A percentile compares a stretch with the other conserved stretches of the same genome.
phyloP scores from a whole-genome alignment of 2,329 filamentous ascomycete genomes.

The Ophiostoma montium region DNA sequence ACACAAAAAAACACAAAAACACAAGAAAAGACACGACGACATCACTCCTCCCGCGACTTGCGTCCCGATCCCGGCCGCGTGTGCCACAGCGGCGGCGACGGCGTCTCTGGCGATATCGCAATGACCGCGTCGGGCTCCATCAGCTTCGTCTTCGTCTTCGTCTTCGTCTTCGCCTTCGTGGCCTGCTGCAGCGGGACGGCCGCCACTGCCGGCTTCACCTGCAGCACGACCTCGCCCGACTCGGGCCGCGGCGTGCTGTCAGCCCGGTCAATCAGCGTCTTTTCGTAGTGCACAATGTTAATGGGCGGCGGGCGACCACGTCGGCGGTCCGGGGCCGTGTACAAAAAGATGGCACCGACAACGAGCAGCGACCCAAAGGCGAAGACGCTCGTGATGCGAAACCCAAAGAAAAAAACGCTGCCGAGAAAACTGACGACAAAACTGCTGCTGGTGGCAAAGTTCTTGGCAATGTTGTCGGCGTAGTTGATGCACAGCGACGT shows the following conservation, averaged over 20 bases:
- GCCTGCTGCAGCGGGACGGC: slow-evolving; percentile 17
- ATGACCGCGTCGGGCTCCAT: slow-evolving; percentile 25
- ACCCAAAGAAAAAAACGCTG: slow-evolving; percentile 75
- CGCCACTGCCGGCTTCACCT: too few relatives aligned
- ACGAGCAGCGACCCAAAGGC: slow-evolving; percentile 67
- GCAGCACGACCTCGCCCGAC: slow-evolving; percentile 19
- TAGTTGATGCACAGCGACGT: slow-evolving; percentile 70
- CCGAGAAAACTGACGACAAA: slow-evolving; percentile 78
- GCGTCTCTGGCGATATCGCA: slow-evolving; percentile 32
- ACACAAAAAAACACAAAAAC: not conserved
- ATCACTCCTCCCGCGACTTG: slow-evolving; percentile 25
- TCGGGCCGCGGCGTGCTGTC: slow-evolving; percentile 25
- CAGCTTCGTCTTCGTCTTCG: slow-evolving; percentile 9
- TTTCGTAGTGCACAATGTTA: slow-evolving; percentile 62
- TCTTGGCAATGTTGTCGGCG: slow-evolving; percentile 83
- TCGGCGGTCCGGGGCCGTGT: slow-evolving; percentile 52
- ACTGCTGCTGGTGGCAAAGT: slow-evolving; percentile 84
- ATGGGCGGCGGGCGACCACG: slow-evolving; percentile 50
- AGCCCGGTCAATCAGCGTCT: slow-evolving; percentile 44
- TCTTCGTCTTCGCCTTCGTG: not conserved
- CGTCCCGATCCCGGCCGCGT: slow-evolving; percentile 23
- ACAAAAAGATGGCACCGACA: slow-evolving; percentile 70
- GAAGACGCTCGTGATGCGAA: slow-evolving; percentile 63
- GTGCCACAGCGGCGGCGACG: slow-evolving; percentile 28
- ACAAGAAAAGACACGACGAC: not conserved